Evolutionary conservation across 83 land plant species (phyloP), one percentile per base, ranked within the genome.

Genomic region (Picea mariana): DNA sequence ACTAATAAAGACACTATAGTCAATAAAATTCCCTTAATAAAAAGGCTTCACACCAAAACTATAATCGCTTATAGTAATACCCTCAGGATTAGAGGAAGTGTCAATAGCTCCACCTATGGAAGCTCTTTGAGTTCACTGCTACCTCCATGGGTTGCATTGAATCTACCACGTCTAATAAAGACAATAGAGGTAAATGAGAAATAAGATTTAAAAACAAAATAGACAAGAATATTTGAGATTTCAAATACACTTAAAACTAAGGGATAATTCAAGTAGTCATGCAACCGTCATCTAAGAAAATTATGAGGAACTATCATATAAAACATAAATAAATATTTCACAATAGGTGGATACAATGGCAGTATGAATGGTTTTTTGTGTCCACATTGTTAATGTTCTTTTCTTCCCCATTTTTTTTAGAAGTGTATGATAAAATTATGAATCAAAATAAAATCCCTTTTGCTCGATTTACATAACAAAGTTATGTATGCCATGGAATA

Each of bases 51-150:
- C 15, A 11, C 15, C 49, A 44, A 44, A 6, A 12, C 15, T 52
- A 52, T 52, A 52, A 52, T 52, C 0, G 13, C 58, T 2, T 52
- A 52, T 12, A 3, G 58, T 1, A 12, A 21, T 49, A 89, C 98
- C 97, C 94, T 96, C 26, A 91, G 83, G 81, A 96, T 87, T 69
- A 88, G 77, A 17, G 95, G 94, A 52, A 94, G 94, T 20, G 88
- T 86, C 40, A 95, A 87, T 60, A 94, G 85, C 84, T 96, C 97
- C 81, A 94, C 90, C 17, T 90, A 79, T 24, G 97, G 98, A 67
- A 96, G 82, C 65, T 92, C 92, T 82, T 89, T 83, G 63, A 92
- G 67, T 62, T 89, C 91, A 77, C 81, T 81, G 75, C 59, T 83
- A 13, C 80, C 78, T 52, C 78, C 79, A 31, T 87, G 91, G 78